phyloP scores from a whole-genome alignment of 73 alveolate genomes.

The Paramecium sonneborni region DNA sequence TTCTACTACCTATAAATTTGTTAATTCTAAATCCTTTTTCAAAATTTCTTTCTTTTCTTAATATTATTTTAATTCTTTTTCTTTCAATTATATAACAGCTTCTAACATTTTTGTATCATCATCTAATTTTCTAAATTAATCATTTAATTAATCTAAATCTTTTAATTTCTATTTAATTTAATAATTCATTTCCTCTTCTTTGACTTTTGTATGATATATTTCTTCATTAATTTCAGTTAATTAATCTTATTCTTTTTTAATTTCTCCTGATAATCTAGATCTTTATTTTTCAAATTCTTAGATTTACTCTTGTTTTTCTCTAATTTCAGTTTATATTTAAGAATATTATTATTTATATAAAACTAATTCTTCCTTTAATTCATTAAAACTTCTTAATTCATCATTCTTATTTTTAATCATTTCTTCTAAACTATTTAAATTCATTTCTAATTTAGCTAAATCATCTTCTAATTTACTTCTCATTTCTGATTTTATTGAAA shows the following conservation, averaged over 20 bases:
- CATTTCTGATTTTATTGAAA: not conserved
- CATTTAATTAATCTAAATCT: conserved; percentile 3
- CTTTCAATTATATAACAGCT: conserved; percentile 21
- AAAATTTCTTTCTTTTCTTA: not conserved
- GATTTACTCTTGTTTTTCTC: not conserved
- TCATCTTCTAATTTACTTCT: not conserved
- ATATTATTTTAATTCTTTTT: conserved; percentile 11
- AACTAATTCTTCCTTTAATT: not conserved
- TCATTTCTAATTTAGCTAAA: not conserved
- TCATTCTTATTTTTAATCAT: not conserved
- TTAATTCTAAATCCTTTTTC: not conserved
- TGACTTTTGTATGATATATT: not conserved
- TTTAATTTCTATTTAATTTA: not conserved
- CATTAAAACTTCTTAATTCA: not conserved
- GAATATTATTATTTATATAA: not conserved
- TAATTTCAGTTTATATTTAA: not conserved
- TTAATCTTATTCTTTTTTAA: not conserved
- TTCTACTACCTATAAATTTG: not conserved
- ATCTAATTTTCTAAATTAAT: conserved; percentile 21
- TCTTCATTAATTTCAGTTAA: not conserved
- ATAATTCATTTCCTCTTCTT: not conserved
- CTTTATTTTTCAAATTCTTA: not conserved
- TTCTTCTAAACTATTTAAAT: not conserved
- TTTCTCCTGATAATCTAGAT: not conserved
- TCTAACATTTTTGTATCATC: conserved; percentile 21